phyloP scores from a whole-genome alignment of 108 stramenopile species.

The Craspedostauros australis region DNA sequence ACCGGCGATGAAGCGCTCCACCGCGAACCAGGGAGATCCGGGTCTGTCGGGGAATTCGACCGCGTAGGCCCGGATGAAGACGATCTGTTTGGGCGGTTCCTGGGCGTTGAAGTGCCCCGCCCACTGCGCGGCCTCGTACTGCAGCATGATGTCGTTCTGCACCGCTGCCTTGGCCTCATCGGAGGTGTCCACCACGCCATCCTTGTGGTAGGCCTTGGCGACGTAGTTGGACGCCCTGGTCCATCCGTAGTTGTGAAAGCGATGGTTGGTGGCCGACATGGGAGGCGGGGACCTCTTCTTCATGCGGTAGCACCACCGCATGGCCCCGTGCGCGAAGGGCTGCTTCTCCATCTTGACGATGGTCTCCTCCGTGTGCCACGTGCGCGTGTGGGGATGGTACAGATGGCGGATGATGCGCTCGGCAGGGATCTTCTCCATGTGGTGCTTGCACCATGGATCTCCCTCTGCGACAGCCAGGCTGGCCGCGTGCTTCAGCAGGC shows the following conservation, averaged over 20 bases:
- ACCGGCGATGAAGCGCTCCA: conserved; percentile 77
- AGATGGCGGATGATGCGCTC: conserved; percentile 67
- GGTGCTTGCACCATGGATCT: conserved; percentile 64
- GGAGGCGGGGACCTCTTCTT: conserved; percentile 72
- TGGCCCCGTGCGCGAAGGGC: conserved; percentile 75
- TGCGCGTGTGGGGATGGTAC: conserved; percentile 50
- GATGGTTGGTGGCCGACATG: conserved; percentile 54
- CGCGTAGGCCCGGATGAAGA: conserved; percentile 71
- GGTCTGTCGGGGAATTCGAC: conserved; percentile 67
- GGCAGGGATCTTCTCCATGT: conserved; percentile 58
- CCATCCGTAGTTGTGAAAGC: conserved; percentile 76
- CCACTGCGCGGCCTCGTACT: conserved; percentile 76
- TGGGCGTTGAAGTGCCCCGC: conserved; percentile 56
- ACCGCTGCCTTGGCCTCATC: conserved; percentile 53
- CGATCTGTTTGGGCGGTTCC: conserved; percentile 63
- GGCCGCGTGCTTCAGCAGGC: conserved; percentile 29
- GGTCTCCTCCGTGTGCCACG: conserved; percentile 51
- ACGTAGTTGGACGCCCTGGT: conserved; percentile 64
- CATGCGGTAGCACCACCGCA: conserved; percentile 76
- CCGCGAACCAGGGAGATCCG: conserved; percentile 64
- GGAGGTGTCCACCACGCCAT: conserved; percentile 40
- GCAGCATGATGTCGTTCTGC: conserved; percentile 64
- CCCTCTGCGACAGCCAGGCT: conserved; percentile 40
- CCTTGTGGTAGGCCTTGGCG: conserved; percentile 56
- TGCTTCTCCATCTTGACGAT: conserved; percentile 66